Base-by-base conservation (phyloP, 2,329 filamentous ascomycete genomes). In the Elsinoe perseae region DNA sequence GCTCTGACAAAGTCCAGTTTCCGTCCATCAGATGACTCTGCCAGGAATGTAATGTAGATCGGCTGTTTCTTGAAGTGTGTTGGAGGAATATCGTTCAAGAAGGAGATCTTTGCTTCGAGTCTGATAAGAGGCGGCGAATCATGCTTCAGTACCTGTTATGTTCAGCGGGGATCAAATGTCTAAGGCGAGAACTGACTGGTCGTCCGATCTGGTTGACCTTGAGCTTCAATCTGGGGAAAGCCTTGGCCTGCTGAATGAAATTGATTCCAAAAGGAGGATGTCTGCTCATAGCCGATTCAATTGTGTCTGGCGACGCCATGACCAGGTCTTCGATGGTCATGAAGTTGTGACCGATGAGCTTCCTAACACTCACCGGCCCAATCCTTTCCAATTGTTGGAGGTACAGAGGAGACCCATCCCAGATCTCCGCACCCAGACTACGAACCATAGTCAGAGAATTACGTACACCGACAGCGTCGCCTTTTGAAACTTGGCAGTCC, bases 251-350 rank as follows among this genome's bases (percentile, higher is more conserved):
- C 10, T 82, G 80, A 12, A 87, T 72, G 40, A 95, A 66, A 40
- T 84, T 85, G 43, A 80, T 78, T 0, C 92, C 93, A 65, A 87
- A 95, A 0, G 92, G 89, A 0, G 90, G 88, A 61, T 95, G 89
- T 55, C 86, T 85, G 60, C 83, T 85, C 46, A 95, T 69, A 21
- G 89, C 72, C 48, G 83, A 79, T 64, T 97, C 92, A 53, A 98
- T 88, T 23, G 82, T 79, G 54, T 83, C 80, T 23, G 85, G 76
- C 32, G 92, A 85, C 12, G 82, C 77, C 5, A 69, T 71, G 14
- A 84, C 81, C 10, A 98, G 74, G n/a, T 81, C 79, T 40, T 85
- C 80, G 4, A 97, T 82, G 4, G 76, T 87, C 25, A 75, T 81
- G 55, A 97, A 80, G 0, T 84, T 83, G n/a, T 82, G 83, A 36